These are phyloP conservation scores for Davidsoniella eucalypti DNA, from an alignment of 2,329 filamentous ascomycete genomes.

Conservation along the genomic window DNA sequence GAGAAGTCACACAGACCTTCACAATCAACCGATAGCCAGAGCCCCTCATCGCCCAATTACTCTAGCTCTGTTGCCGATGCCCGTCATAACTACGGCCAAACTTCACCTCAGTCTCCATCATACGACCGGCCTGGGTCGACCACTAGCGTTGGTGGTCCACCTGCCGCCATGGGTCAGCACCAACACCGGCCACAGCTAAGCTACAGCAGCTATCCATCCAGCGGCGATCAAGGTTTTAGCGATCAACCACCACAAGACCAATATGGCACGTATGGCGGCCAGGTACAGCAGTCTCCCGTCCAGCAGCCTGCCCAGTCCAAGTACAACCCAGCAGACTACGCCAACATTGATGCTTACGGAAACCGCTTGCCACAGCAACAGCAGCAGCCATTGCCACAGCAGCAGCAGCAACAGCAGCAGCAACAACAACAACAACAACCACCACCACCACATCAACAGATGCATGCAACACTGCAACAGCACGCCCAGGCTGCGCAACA, in stretches of 20 bases:
- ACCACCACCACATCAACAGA: conserved; percentile 17
- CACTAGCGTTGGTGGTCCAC: conserved; percentile 39
- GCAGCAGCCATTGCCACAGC: conserved; percentile 17
- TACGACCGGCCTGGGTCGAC: conserved; percentile 24
- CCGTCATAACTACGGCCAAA: conserved; percentile 14
- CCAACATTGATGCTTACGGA: conserved; percentile 34
- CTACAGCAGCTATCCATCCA: conserved; percentile 17
- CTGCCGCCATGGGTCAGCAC: conserved; percentile 37
- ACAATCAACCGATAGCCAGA: conserved; percentile 24
- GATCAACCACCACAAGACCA: conserved; percentile 3
- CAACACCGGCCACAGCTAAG: conserved; percentile 21
- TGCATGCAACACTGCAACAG: conserved; percentile 20
- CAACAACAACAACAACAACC: conserved; percentile 22
- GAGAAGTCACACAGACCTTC: conserved; percentile 48
- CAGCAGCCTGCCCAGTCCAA: conserved; percentile 36
- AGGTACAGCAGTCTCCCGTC: conserved; percentile 22
- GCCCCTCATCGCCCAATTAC: conserved; percentile 25
- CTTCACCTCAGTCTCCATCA: conserved; percentile 17
- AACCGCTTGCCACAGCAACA: conserved; percentile 25
- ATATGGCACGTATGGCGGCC: conserved; percentile 16
- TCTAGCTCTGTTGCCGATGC: conserved; percentile 18
- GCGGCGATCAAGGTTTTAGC: conserved; percentile 5
- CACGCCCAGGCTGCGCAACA: conserved; percentile 9
- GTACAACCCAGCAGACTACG: conserved; percentile 68
- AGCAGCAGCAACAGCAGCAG: conserved; percentile 23